Conservation (phyloP, 164 flowering plant genomes). For the Berberis thunbergii region DNA sequence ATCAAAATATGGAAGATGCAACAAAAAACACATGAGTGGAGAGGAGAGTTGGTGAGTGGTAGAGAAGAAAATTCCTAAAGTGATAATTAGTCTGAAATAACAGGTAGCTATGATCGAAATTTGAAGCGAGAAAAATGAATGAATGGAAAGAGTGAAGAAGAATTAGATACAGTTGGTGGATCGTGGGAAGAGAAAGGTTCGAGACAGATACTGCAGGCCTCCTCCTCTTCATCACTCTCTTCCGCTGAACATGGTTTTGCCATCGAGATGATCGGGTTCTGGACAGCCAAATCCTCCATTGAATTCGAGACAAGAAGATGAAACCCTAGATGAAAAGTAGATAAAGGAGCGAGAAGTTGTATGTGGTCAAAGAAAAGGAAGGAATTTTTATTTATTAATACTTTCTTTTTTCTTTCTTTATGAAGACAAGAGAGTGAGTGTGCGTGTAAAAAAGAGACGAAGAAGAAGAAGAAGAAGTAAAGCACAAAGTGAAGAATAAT, state of each 20-base stretch:
- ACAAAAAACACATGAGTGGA: too few species aligned
- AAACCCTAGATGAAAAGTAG: too few species aligned
- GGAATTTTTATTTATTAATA: too few species aligned
- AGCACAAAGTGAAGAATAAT: neutral
- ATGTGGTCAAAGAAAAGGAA: too few species aligned
- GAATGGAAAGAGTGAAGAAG: neutral
- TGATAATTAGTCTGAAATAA: neutral
- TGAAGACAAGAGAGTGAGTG: neutral
- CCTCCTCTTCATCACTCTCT: constrained; percentile 31
- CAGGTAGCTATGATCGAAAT: neutral
- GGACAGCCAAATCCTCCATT: constrained; percentile 20
- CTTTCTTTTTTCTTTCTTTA: too few species aligned
- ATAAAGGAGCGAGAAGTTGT: too few species aligned
- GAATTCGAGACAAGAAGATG: too few species aligned
- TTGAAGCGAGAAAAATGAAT: neutral
- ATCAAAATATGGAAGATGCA: too few species aligned
- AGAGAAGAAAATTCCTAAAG: too few species aligned
- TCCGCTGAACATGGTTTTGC: neutral
- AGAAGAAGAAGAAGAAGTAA: too few species aligned
- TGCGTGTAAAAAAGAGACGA: too few species aligned
- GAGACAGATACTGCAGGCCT: constrained; percentile 59
- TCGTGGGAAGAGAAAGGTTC: constrained; percentile 44
- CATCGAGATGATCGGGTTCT: neutral
- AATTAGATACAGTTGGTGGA: constrained; percentile 41
- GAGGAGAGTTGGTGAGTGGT: too few species aligned